phyloP scores from a whole-genome alignment of 345 rosid genomes.

The Sonneratia caseolaris region DNA sequence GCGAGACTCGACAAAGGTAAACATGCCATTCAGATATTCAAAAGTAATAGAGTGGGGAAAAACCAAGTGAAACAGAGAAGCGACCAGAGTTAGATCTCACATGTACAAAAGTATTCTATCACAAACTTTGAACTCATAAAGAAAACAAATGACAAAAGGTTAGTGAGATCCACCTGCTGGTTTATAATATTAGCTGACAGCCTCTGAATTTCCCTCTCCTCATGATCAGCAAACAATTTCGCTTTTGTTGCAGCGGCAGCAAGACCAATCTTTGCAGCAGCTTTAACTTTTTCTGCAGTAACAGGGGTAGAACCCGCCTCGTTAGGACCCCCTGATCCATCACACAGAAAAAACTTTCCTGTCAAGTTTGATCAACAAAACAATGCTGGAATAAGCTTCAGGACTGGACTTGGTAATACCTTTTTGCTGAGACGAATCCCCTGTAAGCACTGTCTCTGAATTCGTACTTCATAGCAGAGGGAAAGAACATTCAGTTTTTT shows the following conservation, averaged over 20 bases:
- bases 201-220: conserved; percentile 97
- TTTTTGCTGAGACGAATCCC: conserved; percentile 39
- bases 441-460: conserved; percentile 38
- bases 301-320: conserved; percentile 39
- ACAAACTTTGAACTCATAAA: background rate
- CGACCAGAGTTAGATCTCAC: background rate
- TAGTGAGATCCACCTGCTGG: conserved; percentile 56
- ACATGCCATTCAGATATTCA: background rate
- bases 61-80: background rate
- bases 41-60: no score
- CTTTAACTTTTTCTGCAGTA: conserved; percentile 58
- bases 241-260: conserved; percentile 95
- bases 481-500: background rate
- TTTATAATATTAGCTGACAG: conserved; percentile 89
- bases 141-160: background rate
- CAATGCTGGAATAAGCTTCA: background rate
- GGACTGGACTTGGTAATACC: conserved; percentile 20
- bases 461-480: conserved; percentile 38
- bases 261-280: conserved; percentile 81
- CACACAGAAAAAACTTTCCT: conserved; percentile 24
- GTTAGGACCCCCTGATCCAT: conserved; percentile 36
- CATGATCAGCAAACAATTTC: conserved; percentile 95
- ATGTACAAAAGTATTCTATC: background rate
- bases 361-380: conserved; percentile 18
- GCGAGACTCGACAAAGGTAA: background rate